phyloP scores from a whole-genome alignment of 306 rosid genomes.

The Aeschynomene evenia region DNA sequence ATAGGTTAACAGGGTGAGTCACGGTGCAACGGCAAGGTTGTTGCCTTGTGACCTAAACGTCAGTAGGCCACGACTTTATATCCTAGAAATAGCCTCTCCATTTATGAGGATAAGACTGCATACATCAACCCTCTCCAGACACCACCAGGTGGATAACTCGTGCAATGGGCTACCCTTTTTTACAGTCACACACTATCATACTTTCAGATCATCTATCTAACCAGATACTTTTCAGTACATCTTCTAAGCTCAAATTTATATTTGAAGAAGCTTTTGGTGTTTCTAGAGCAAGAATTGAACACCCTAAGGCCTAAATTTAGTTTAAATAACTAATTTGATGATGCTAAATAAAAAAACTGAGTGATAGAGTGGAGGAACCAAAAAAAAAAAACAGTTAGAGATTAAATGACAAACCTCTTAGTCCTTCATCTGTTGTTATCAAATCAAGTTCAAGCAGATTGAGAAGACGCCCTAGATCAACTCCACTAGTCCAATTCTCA shows the following conservation, averaged over 20 bases:
- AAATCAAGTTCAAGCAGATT: slow-evolving; percentile 94
- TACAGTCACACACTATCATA: not conserved
- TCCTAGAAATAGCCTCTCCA: too few species aligned
- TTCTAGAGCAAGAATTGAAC: slow-evolving; percentile 12
- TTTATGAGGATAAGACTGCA: too few species aligned
- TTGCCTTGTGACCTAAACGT: too few species aligned
- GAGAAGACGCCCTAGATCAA: slow-evolving; percentile 96
- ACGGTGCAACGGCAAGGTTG: too few species aligned
- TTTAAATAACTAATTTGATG: slow-evolving; percentile 3
- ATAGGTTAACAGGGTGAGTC: too few species aligned
- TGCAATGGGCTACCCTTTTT: too few species aligned
- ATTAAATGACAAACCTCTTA: slow-evolving; percentile 61
- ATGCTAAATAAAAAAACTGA: not conserved
- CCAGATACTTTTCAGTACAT: not conserved
- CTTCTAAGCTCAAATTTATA: not conserved
- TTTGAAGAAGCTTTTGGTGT: not conserved
- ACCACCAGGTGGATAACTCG: too few species aligned
- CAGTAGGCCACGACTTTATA: too few species aligned
- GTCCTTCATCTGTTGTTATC: slow-evolving; percentile 86
- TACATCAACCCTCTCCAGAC: too few species aligned
- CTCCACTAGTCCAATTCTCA: slow-evolving; percentile 99
- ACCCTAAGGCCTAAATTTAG: slow-evolving; percentile 7
- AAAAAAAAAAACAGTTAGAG: slow-evolving; percentile 2
- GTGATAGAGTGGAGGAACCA: not conserved
- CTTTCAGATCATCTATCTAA: not conserved